Percentiles rank a stretch among this genome's conserved stretches.
Conservation (phyloP, 2,329 filamentous ascomycete species). For the Penicillium oxalicum region DNA sequence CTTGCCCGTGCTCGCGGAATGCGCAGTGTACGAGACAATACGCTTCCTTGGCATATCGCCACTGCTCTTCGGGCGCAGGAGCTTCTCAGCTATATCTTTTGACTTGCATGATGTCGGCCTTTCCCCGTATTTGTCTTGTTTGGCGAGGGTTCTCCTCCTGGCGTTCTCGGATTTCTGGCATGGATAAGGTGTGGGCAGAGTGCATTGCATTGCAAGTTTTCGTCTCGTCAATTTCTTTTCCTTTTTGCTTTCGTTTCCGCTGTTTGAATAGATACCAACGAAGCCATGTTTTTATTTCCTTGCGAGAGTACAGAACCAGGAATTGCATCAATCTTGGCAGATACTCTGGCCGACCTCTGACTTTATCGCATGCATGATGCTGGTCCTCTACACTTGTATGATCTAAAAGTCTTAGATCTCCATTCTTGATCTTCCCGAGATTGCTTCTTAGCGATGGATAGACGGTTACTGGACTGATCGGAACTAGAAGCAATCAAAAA, state of each 20-base stretch:
- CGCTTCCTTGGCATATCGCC: conserved; percentile 46
- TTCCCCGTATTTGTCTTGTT: not conserved
- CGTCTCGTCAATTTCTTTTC: not conserved
- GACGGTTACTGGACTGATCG: too few relatives aligned
- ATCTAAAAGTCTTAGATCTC: too few relatives aligned
- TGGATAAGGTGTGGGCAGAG: conserved; percentile 7
- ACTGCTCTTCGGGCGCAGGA: conserved; percentile 40
- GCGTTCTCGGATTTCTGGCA: conserved; percentile 6
- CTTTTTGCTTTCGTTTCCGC: too few relatives aligned
- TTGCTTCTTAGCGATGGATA: too few relatives aligned
- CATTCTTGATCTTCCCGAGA: too few relatives aligned
- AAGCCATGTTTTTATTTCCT: conserved; percentile 10
- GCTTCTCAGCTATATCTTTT: conserved; percentile 38
- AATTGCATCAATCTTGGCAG: too few relatives aligned
- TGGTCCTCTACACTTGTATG: too few relatives aligned
- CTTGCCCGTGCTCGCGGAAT: conserved; percentile 40
- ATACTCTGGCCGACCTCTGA: too few relatives aligned
- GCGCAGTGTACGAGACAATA: conserved; percentile 35
- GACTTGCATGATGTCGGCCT: conserved; percentile 6
- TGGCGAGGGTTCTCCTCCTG: not conserved
- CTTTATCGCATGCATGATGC: too few relatives aligned
- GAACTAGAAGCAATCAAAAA: too few relatives aligned
- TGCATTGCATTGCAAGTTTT: conserved; percentile 13
- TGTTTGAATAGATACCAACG: conserved; percentile 12
- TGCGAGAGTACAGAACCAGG: not conserved